phyloP scores from a whole-genome alignment of 2,329 filamentous ascomycete genomes.

The Neonectria sp. region DNA sequence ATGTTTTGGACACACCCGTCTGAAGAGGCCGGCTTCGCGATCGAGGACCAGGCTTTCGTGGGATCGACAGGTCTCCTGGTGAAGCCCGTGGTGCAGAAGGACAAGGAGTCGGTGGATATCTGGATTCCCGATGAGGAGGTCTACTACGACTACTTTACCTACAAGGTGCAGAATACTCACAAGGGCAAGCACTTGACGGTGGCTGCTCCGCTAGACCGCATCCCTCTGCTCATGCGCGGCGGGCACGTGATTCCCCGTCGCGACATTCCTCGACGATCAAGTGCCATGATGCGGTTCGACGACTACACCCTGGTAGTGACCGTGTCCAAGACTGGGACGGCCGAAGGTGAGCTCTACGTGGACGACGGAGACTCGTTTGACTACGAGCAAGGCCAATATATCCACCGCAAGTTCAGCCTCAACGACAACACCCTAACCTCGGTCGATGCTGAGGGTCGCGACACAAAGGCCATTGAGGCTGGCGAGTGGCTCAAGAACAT shows the following conservation, averaged over 20 bases:
- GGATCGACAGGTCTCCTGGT: conserved; percentile 91
- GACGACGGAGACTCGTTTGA: conserved; percentile 97
- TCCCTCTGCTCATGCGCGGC: conserved; percentile 92
- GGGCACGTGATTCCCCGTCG: conserved; percentile 93
- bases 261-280: conserved; percentile 88
- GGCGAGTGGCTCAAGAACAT: conserved; percentile 85
- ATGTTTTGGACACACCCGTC: conserved; percentile 94
- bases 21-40: conserved; percentile 87
- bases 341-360: conserved; percentile 87
- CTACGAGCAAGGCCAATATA: conserved; percentile 87
- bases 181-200: conserved; percentile 80
- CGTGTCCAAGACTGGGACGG: conserved; percentile 72
- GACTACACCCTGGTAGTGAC: conserved; percentile 91
- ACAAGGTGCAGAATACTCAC: conserved; percentile 78
- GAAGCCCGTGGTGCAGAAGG: conserved; percentile 89
- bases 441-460: conserved; percentile 73
- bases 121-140: conserved; percentile 91
- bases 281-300: conserved; percentile 91
- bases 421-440: conserved; percentile 74
- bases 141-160: conserved; percentile 98
- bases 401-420: conserved; percentile 86
- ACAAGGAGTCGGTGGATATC: conserved; percentile 79
- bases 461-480: conserved; percentile 67
- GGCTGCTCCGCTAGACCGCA: conserved; percentile 84
- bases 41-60: conserved; percentile 95